These are phyloP conservation scores for Phialophora chinensis DNA, from an alignment of 2,329 filamentous ascomycete species.

Conservation along the genomic window DNA sequence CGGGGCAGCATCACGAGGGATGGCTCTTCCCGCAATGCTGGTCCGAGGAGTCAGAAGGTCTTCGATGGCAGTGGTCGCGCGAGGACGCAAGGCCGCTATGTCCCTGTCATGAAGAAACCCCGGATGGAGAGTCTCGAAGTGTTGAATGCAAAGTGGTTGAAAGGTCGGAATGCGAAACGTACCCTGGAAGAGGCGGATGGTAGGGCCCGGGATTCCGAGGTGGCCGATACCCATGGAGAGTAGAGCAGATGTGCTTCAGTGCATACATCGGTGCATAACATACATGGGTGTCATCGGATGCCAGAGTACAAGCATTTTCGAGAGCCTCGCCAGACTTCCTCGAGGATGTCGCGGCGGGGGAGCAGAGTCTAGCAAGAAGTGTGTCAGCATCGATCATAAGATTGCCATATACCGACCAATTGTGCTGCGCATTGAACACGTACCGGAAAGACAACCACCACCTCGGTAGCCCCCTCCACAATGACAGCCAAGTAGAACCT, in stretches of 20 bases:
- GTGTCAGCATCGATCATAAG: not conserved
- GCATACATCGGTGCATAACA: not conserved
- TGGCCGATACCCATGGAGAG: conserved; percentile 17
- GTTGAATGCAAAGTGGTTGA: conserved; percentile 66
- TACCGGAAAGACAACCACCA: conserved; percentile 93
- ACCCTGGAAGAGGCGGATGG: conserved; percentile 34
- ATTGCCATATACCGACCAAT: not conserved
- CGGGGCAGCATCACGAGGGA: conserved; percentile 33
- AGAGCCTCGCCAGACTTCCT: conserved; percentile 87
- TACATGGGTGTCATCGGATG: conserved; percentile 25
- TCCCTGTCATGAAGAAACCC: conserved; percentile 61
- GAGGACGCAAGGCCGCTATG: conserved; percentile 63
- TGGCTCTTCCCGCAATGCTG: conserved; percentile 33
- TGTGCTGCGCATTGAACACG: too few relatives aligned
- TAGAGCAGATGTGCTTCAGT: not conserved
- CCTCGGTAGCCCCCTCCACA: conserved; percentile 83
- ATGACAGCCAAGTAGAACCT: conserved; percentile 87
- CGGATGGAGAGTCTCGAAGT: conserved; percentile 64
- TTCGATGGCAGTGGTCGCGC: conserved; percentile 65
- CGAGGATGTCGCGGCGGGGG: conserved; percentile 75
- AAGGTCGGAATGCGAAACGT: conserved; percentile 54
- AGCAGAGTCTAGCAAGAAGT: conserved; percentile 62
- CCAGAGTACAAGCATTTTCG: conserved; percentile 79
- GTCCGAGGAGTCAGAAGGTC: conserved; percentile 55
- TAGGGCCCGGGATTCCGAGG: not conserved